These are phyloP conservation scores for Populus euphratica DNA, from an alignment of 345 rosid species.

Conservation along the genomic window DNA sequence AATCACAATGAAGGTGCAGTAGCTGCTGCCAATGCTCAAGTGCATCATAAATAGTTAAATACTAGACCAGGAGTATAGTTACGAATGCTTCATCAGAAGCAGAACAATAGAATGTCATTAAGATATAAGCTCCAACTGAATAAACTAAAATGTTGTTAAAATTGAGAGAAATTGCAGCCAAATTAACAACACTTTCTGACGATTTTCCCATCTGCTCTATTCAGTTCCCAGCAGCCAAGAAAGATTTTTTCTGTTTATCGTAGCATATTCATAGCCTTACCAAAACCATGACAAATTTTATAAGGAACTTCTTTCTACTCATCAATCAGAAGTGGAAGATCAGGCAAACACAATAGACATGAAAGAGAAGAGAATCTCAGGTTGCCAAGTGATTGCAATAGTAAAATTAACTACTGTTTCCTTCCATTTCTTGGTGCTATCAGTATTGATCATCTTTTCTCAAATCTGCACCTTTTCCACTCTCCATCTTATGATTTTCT, in stretches of 20 bases:
- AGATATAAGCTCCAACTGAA: not conserved
- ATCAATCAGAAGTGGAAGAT: not conserved
- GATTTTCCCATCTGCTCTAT: not conserved
- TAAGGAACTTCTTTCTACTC: not conserved
- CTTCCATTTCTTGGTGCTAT: not conserved
- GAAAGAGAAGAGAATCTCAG: not conserved
- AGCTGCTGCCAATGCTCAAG: constrained; percentile 11
- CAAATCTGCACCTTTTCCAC: not conserved
- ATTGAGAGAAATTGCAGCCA: not conserved
- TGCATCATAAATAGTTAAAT: not conserved
- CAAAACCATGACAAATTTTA: not conserved
- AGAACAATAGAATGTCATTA: not conserved
- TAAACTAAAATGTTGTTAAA: not conserved
- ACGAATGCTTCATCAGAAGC: not conserved
- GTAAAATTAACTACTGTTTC: not conserved
- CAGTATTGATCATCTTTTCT: not conserved
- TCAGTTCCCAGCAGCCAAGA: not conserved
- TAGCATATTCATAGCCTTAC: not conserved
- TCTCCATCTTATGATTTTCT: constrained; percentile 31
- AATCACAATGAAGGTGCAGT: constrained; percentile 2
- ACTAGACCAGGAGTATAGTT: constrained; percentile 1
- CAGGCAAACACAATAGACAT: not conserved
- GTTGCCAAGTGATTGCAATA: not conserved
- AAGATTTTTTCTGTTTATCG: not conserved
- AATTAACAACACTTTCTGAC: not conserved